Conservation (phyloP, 2,329 filamentous ascomycete genomes). For the Conoideocrella luteorostrata region DNA sequence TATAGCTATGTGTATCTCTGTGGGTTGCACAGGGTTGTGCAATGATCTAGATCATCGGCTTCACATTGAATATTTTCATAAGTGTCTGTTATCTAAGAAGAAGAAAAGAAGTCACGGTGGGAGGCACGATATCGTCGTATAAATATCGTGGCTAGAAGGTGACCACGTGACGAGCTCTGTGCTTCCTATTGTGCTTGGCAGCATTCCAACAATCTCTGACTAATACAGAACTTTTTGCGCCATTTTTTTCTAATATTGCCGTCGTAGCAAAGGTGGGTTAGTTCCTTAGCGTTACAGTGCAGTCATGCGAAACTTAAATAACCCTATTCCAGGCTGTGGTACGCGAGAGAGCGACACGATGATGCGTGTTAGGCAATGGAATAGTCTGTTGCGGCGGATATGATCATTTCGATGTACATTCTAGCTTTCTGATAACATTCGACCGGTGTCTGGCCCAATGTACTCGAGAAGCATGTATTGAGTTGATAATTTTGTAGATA, state of each 20-base stretch:
- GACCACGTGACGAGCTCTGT: no score
- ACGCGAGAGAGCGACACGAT: constrained; percentile 23
- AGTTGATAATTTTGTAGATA: constrained; percentile 8
- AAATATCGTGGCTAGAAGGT: no score
- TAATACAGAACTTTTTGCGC: constrained; percentile 21
- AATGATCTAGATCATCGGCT: no score
- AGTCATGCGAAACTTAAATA: constrained; percentile 23
- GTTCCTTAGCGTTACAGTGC: constrained; percentile 24
- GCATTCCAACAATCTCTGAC: no score
- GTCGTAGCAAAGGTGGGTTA: constrained; percentile 22
- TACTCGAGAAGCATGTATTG: constrained; percentile 21
- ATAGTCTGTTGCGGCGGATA: constrained; percentile 17
- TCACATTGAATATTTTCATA: no score
- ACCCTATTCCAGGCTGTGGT: constrained; percentile 22
- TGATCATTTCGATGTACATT: constrained; percentile 9
- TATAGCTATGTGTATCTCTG: no score
- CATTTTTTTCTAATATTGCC: constrained; percentile 26
- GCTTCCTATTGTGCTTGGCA: no score
- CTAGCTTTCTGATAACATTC: constrained; percentile 23
- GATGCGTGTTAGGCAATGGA: constrained; percentile 20
- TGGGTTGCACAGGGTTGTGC: no score
- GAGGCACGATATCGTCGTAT: no score
- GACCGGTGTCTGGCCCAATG: constrained; percentile 15
- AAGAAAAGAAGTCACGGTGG: no score
- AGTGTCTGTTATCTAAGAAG: no score